Evolutionary conservation across 1,139 yeast genomes (phyloP), one percentile per base, ranked within the genome.

Genomic region (Scheffersomyces lignicola): DNA sequence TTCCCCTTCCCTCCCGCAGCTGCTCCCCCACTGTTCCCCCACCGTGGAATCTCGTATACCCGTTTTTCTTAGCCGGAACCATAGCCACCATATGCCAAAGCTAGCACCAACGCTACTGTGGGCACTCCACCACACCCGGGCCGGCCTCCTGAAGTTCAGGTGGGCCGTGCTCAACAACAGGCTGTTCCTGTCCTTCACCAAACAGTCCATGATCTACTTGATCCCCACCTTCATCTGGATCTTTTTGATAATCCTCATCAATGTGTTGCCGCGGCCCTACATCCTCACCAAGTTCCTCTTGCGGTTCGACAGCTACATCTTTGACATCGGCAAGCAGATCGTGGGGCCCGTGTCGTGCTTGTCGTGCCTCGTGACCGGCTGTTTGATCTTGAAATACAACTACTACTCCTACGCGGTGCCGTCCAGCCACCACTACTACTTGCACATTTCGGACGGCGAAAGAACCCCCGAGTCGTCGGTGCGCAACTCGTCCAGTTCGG

Each of bases 261-360:
- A 41, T 24, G 20, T 39, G 17, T 28, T 42, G 4, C 45, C 44
- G 8, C 27, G 45, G 15, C 42, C 40, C 11, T 29, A 36, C 13
- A 39, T 42, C 13, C 39, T 15, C 31, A 31, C 37, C 31, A 40
- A 42, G 22, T 33, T 38, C 12, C 25, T 42, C 16, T 41, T 35
- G 15, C 34, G 44, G n/a, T 42, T 37, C 29, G 45, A 42, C 30
- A 14, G 31, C 4, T 42, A 38, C 24, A 39, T 42, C 14, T 42
- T 42, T 25, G 45, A 40, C 18, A n/a, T 42, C 12, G 29, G 34
- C 24, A 27, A 29, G 9, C 36, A 27, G 21, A 24, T 36, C 4
- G 17, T 38, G 3, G 45, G 45, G n/a, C 28, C 45, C 4, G 18
- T 38, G 6, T 35, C 41, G 3, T 43, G 44, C 12, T 32, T 40